Evolutionary conservation across 495 filamentous ascomycete species (phyloP).

Genomic region (Hamigera avellanea): DNA sequence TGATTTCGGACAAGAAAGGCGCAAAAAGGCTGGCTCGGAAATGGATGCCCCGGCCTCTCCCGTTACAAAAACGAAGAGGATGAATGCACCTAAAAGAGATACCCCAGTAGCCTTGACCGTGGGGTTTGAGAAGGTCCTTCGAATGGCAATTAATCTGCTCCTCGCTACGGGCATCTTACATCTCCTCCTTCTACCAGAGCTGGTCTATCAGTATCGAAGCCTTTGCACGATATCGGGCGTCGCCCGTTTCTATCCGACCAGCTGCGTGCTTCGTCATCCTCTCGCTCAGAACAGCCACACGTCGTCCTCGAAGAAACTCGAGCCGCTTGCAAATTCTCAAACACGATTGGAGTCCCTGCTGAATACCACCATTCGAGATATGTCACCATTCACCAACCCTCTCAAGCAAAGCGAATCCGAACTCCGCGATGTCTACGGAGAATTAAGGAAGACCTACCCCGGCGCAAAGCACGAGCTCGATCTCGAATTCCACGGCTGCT

Average conservation of each 20-base stretch:
- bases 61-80: not conserved
- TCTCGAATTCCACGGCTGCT: conserved; percentile 31
- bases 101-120: not conserved
- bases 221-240: conserved; percentile 19
- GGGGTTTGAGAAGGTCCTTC: conserved; percentile 8
- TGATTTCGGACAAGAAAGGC: not conserved
- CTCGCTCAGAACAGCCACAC: not conserved
- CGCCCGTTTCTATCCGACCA: conserved; percentile 21
- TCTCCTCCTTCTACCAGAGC: conserved; percentile 28
- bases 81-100: not conserved
- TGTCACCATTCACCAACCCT: conserved; percentile 14
- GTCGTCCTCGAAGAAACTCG: conserved; percentile 10
- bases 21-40: not conserved
- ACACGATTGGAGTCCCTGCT: conserved; percentile 22
- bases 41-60: not conserved
- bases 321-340: conserved; percentile 15
- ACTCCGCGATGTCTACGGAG: conserved; percentile 18
- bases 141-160: conserved; percentile 19
- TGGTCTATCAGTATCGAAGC: conserved; percentile 23
- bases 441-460: conserved; percentile 21
- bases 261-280: conserved; percentile 12
- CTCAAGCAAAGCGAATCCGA: conserved; percentile 27
- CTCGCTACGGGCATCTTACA: conserved; percentile 24
- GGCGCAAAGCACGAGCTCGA: conserved; percentile 25
- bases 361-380: conserved; percentile 19